A percentile compares a stretch with the other conserved stretches of the same genome.
Evolutionary conservation across 352 stramenopile species (phyloP).

Genomic region (Phytophthora idaei): DNA sequence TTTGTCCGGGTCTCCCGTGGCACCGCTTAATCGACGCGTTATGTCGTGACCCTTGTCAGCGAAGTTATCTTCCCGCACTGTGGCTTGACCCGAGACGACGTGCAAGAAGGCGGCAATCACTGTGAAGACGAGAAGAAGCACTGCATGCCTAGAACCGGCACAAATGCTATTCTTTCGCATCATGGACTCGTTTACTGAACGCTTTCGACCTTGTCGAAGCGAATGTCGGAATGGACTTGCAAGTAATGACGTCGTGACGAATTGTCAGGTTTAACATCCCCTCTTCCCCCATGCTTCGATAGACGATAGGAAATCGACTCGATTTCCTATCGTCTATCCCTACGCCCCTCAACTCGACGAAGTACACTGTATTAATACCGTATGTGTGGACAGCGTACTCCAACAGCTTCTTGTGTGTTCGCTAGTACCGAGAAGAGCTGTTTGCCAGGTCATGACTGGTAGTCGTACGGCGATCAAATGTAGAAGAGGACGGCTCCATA

Average conservation of each 20-base stretch:
- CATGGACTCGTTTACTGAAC: not conserved
- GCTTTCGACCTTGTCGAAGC: not conserved
- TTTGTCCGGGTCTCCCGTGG: constrained; percentile 20
- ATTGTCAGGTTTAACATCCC: constrained; percentile 20
- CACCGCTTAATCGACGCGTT: constrained; percentile 30
- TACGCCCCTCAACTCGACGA: constrained; percentile 12
- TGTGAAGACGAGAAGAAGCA: constrained; percentile 2
- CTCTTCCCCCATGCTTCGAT: constrained; percentile 16
- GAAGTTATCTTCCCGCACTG: constrained; percentile 7
- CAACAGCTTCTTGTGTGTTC: constrained; percentile 19
- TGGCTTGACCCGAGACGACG: constrained; percentile 8
- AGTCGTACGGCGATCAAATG: not conserved
- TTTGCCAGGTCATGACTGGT: not conserved
- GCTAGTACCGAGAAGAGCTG: constrained; percentile 1
- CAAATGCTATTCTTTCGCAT: constrained; percentile 3
- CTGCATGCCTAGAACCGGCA: not conserved
- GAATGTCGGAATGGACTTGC: constrained; percentile 22
- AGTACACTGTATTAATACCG: not conserved
- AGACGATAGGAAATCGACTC: not conserved
- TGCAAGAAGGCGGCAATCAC: not conserved
- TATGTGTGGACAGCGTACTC: constrained; percentile 8
- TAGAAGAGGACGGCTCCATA: too few relatives aligned
- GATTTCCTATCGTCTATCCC: constrained; percentile 27
- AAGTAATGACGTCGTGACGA: constrained; percentile 2
- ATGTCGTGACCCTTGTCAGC: not conserved